These are phyloP conservation scores for Gautieria morchelliformis DNA, from an alignment of 768 basidiomycete species.

Conservation along the genomic window DNA sequence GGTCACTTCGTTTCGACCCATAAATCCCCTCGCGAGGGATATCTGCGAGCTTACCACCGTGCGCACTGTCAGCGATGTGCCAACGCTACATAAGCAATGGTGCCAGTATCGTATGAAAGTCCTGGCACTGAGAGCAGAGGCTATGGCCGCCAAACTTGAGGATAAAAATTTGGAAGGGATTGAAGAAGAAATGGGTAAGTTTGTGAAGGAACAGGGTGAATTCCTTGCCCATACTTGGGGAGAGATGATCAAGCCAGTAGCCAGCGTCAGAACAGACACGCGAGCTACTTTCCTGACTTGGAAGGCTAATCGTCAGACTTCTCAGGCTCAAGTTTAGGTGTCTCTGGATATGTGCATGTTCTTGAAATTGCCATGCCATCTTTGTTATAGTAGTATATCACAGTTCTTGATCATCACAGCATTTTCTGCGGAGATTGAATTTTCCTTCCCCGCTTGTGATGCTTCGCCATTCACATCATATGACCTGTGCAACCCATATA, in stretches of 20 bases:
- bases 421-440: too few relatives aligned
- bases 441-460: too few relatives aligned
- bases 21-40: constrained; percentile 2
- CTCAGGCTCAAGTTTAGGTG: neutral
- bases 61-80: constrained; percentile 7
- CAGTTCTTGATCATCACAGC: too few relatives aligned
- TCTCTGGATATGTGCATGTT: too few relatives aligned
- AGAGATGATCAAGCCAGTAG: constrained; percentile 5
- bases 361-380: too few relatives aligned
- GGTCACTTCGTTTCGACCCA: constrained; percentile 9
- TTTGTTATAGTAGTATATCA: too few relatives aligned
- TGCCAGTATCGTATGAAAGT: constrained; percentile 7
- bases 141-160: neutral
- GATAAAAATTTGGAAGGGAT: neutral
- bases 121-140: neutral
- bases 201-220: constrained; percentile 4
- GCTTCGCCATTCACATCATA: too few relatives aligned
- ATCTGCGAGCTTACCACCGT: constrained; percentile 4
- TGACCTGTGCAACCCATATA: too few relatives aligned
- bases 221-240: constrained; percentile 3
- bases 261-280: neutral
- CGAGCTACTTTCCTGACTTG: neutral
- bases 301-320: neutral
- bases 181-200: constrained; percentile 5
- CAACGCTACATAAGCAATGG: constrained; percentile 7